Conservation (phyloP, 345 rosid species). For the Viola odorata region DNA sequence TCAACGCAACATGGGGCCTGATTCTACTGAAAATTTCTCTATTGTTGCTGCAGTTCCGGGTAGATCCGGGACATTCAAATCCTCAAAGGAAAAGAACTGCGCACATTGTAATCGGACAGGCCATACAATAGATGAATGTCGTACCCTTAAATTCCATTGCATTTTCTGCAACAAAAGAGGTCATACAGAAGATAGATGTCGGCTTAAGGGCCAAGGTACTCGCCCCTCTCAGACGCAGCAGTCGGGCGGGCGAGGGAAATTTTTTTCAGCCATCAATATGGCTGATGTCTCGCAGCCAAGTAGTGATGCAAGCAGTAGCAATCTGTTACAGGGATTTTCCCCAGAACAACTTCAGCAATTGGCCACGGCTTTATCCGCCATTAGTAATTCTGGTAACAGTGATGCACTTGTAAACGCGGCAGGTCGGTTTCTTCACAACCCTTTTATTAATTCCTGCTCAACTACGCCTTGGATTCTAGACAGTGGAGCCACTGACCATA, state of each 20-base stretch:
- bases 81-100: background rate
- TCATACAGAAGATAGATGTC: background rate
- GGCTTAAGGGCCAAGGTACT: background rate
- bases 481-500: conserved; percentile 8
- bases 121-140: background rate
- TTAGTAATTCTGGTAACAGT: background rate
- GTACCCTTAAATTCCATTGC: background rate
- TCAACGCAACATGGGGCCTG: background rate
- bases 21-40: background rate
- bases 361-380: background rate
- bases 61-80: background rate
- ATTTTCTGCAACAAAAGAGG: background rate
- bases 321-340: background rate
- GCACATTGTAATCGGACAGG: background rate
- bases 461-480: conserved; percentile 5
- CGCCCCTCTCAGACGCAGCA: background rate
- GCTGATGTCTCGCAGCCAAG: too few relatives aligned
- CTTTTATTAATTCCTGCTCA: background rate
- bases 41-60: background rate
- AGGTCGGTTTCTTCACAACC: background rate
- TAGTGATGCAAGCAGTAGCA: background rate
- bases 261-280: too few relatives aligned
- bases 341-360: background rate
- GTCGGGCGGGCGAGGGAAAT: too few relatives aligned
- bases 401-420: background rate